phyloP scores from a whole-genome alignment of 306 rosid genomes.

The Geum urbanum region DNA sequence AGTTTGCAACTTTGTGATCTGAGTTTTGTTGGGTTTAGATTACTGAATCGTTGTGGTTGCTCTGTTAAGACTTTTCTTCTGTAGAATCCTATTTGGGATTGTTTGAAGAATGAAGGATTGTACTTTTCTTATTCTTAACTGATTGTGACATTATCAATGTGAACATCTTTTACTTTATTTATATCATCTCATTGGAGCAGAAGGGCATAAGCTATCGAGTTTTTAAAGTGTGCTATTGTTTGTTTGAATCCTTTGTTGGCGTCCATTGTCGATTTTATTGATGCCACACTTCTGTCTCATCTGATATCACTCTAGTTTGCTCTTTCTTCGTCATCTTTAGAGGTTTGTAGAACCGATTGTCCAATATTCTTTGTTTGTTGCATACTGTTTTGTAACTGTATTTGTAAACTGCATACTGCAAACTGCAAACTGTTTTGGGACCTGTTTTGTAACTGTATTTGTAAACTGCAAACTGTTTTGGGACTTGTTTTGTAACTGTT shows the following conservation, averaged over 20 bases:
- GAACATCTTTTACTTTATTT: not conserved
- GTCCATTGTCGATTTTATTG: slow-evolving; percentile 15
- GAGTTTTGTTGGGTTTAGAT: no score
- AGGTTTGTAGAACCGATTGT: slow-evolving; percentile 15
- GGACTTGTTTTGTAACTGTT: no score
- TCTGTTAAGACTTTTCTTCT: slow-evolving; percentile 3
- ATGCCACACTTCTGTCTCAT: slow-evolving; percentile 27
- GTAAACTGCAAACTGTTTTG: no score
- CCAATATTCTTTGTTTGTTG: slow-evolving; percentile 16
- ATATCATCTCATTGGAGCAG: slow-evolving; percentile 10
- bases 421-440: no score
- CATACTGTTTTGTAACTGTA: no score
- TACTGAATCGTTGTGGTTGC: slow-evolving; percentile 1
- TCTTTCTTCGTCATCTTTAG: slow-evolving; percentile 2
- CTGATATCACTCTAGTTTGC: not conserved
- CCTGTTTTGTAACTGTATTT: no score
- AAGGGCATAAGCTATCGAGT: not conserved
- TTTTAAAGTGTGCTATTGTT: slow-evolving; percentile 10
- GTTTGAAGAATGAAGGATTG: slow-evolving; percentile 2
- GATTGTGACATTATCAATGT: slow-evolving; percentile 13
- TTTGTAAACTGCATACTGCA: no score
- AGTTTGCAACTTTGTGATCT: no score
- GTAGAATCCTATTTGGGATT: slow-evolving; percentile 12
- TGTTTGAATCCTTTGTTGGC: no score
- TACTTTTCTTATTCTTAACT: slow-evolving; percentile 7